Conservation (phyloP, 116 monocot genomes). For the Iris pallida region DNA sequence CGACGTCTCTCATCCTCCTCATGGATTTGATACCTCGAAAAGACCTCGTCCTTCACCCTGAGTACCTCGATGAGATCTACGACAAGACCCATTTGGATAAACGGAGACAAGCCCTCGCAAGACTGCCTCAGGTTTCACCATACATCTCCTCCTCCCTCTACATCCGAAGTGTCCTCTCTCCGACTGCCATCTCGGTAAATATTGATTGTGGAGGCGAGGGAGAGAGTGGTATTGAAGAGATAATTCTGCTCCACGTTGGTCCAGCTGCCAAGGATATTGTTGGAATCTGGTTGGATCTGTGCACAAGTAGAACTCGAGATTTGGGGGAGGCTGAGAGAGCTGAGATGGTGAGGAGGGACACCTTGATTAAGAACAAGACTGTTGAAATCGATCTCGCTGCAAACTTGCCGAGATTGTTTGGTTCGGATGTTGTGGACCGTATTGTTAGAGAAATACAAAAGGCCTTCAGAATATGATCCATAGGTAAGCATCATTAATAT, state of each 20-base stretch:
- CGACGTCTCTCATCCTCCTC: constrained; percentile 53
- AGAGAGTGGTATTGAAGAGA: constrained; percentile 38
- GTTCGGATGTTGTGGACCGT: constrained; percentile 32
- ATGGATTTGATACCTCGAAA: constrained; percentile 66
- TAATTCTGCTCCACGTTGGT: constrained; percentile 26
- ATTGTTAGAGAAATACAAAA: constrained; percentile 50
- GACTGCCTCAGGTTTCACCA: constrained; percentile 33
- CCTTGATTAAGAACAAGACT: constrained; percentile 49
- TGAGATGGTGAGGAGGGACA: constrained; percentile 48
- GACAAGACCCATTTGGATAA: constrained; percentile 39
- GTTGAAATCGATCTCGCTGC: constrained; percentile 72
- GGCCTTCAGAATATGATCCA: constrained; percentile 28
- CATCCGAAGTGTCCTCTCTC: constrained; percentile 59
- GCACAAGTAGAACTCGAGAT: constrained; percentile 21
- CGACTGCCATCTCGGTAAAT: constrained; percentile 45
- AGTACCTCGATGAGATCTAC: constrained; percentile 66
- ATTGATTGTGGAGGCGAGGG: constrained; percentile 44
- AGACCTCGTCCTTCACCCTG: constrained; percentile 68
- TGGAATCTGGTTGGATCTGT: constrained; percentile 56
- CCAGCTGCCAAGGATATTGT: constrained; percentile 37
- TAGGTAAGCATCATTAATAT: background rate
- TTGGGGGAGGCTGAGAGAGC: constrained; percentile 27
- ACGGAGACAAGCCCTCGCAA: constrained; percentile 36
- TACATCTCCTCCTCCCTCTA: constrained; percentile 60
- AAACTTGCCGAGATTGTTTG: constrained; percentile 78